A percentile compares a stretch with the other conserved stretches of the same genome.
These are phyloP conservation scores for Phylloporus sp. DNA, from an alignment of 768 basidiomycete genomes.

Conservation along the genomic window DNA sequence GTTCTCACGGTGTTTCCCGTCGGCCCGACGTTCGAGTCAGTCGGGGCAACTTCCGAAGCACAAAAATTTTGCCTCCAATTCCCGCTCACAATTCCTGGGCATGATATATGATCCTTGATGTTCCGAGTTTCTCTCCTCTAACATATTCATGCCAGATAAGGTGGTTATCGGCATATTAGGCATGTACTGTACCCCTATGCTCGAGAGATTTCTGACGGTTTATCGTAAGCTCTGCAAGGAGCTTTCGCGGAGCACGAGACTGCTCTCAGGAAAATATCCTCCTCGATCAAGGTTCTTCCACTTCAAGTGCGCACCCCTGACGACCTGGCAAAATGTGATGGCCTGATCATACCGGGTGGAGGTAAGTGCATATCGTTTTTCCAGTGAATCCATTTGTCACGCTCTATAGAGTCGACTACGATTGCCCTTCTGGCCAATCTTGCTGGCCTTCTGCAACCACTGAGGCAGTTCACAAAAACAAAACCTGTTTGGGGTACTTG, in stretches of 20 bases:
- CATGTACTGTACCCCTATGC: constrained; percentile 19
- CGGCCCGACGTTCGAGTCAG: constrained; percentile 13
- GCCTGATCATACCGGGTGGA: constrained; percentile 91
- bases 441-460: constrained; percentile 75
- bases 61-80: no score
- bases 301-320: constrained; percentile 66
- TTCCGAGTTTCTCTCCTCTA: neutral
- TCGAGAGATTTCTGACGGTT: neutral
- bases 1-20: constrained; percentile 24
- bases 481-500: constrained; percentile 95
- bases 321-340: constrained; percentile 77
- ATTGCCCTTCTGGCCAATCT: constrained; percentile 75
- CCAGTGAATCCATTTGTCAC: neutral
- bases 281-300: constrained; percentile 42
- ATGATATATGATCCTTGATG: constrained; percentile 1
- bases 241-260: constrained; percentile 86
- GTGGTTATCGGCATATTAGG: constrained; percentile 52
- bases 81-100: no score
- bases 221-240: constrained; percentile 75
- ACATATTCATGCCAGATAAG: constrained; percentile 10
- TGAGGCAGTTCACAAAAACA: constrained; percentile 62
- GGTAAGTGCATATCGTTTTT: constrained; percentile 38
- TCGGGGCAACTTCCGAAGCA: neutral
- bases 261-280: constrained; percentile 56
- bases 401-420: constrained; percentile 76